Conservation (phyloP, 2,329 filamentous ascomycete species). For the Stagonosporopsis tanaceti region DNA sequence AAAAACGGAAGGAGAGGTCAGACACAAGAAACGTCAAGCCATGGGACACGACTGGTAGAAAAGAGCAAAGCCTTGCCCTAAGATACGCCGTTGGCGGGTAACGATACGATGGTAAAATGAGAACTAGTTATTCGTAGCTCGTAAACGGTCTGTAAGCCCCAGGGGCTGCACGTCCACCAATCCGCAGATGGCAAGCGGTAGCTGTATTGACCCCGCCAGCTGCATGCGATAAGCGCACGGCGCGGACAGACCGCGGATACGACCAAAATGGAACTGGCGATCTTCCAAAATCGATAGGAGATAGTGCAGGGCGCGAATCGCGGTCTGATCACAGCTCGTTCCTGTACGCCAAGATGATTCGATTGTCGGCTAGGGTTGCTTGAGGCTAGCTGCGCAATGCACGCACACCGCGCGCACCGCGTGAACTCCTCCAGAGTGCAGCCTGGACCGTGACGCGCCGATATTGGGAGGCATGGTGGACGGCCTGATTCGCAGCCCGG, state of each 20-base stretch:
- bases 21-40: slow-evolving; percentile 28
- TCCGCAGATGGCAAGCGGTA: slow-evolving; percentile 25
- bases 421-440: slow-evolving; percentile 16
- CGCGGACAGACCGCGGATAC: slow-evolving; percentile 23
- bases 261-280: slow-evolving; percentile 26
- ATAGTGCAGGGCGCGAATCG: slow-evolving; percentile 19
- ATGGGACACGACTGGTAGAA: slow-evolving; percentile 28
- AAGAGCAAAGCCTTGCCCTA: slow-evolving; percentile 21
- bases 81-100: slow-evolving; percentile 14
- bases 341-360: slow-evolving; percentile 24
- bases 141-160: slow-evolving; percentile 24
- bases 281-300: slow-evolving; percentile 28
- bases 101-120: slow-evolving; percentile 24
- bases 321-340: slow-evolving; percentile 21
- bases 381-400: slow-evolving; percentile 15
- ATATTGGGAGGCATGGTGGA: not conserved
- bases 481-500: not conserved
- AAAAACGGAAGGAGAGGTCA: slow-evolving; percentile 14
- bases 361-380: slow-evolving; percentile 16
- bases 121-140: slow-evolving; percentile 27
- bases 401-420: slow-evolving; percentile 5
- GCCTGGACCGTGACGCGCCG: slow-evolving; percentile 13
- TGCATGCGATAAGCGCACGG: slow-evolving; percentile 28
- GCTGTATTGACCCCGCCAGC: slow-evolving; percentile 9
- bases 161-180: slow-evolving; percentile 25